Evolutionary conservation across 495 filamentous ascomycete genomes (phyloP).

Genomic region (Hyaloscypha finlandica): DNA sequence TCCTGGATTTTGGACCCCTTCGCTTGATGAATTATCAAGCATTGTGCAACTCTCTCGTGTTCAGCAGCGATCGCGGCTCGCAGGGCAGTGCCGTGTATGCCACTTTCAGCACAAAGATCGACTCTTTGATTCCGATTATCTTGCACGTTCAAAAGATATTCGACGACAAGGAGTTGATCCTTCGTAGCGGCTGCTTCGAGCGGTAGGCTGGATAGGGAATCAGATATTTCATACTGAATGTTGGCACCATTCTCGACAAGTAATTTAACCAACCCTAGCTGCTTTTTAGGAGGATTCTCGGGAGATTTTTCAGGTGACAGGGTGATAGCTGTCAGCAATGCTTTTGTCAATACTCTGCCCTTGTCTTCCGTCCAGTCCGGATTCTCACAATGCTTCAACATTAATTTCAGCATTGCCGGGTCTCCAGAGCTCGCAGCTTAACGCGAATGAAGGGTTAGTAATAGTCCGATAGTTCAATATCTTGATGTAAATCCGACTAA

Average conservation of each 20-base stretch:
- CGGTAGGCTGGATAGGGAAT: constrained; percentile 1
- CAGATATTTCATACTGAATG: neutral
- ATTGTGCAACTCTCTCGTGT: constrained; percentile 3
- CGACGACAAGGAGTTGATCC: neutral
- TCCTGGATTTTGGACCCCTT: neutral
- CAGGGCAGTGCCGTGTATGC: constrained; percentile 9
- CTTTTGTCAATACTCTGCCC: constrained; percentile 4
- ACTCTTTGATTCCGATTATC: neutral
- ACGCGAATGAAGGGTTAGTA: neutral
- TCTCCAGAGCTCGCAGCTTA: constrained; percentile 7
- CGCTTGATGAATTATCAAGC: constrained; percentile 9
- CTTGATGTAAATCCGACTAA: neutral
- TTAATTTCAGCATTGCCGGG: constrained; percentile 8
- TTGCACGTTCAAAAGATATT: constrained; percentile 7
- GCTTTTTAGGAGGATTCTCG: neutral
- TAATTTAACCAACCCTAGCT: neutral
- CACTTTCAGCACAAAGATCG: constrained; percentile 7
- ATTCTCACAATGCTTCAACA: constrained; percentile 6
- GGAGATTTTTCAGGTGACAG: neutral
- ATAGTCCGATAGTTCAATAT: neutral
- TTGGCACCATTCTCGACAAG: constrained; percentile 5
- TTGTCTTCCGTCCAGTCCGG: constrained; percentile 8
- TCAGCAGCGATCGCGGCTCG: constrained; percentile 8
- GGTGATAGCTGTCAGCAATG: constrained; percentile 11
- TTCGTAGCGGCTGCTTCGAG: constrained; percentile 9